Evolutionary conservation across 345 rosid genomes (phyloP).

Genomic region (Bruguiera sexangula): DNA sequence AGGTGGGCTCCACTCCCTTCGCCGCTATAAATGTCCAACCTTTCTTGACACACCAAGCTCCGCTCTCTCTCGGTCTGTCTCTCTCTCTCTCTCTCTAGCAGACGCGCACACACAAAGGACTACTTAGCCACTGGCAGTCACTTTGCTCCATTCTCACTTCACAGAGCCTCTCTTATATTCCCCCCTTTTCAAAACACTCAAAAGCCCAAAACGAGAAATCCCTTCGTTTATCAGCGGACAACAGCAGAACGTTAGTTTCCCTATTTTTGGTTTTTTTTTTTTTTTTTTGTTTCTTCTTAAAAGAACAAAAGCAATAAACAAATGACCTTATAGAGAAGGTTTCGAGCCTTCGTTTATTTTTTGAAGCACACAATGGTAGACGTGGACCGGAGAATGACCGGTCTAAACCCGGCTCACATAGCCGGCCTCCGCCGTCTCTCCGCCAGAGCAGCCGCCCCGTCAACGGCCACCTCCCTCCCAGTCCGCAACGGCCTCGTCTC

Average conservation of each 20-base stretch:
- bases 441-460: slow-evolving; percentile 79
- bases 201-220: not conserved
- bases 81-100: not conserved
- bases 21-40: slow-evolving; percentile 34
- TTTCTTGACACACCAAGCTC: slow-evolving; percentile 3
- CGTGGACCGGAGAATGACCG: slow-evolving; percentile 92
- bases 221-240: too few species aligned
- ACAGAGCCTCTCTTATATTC: not conserved
- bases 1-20: slow-evolving; percentile 26
- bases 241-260: too few species aligned
- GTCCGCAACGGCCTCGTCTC: slow-evolving; percentile 69
- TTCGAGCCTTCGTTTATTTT: too few species aligned
- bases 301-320: too few species aligned
- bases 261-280: too few species aligned
- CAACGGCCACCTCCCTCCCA: slow-evolving; percentile 37
- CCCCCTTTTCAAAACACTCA: not conserved
- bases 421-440: slow-evolving; percentile 97
- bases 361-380: slow-evolving; percentile 61
- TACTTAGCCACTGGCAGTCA: not conserved
- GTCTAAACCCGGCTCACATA: slow-evolving; percentile 79
- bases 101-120: not conserved
- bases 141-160: slow-evolving; percentile 20
- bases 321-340: too few species aligned
- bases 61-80: not conserved
- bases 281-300: too few species aligned